Evolutionary conservation across 1,284 basidiomycete species (phyloP).

Genomic region (Taiwanofungus camphoratus): DNA sequence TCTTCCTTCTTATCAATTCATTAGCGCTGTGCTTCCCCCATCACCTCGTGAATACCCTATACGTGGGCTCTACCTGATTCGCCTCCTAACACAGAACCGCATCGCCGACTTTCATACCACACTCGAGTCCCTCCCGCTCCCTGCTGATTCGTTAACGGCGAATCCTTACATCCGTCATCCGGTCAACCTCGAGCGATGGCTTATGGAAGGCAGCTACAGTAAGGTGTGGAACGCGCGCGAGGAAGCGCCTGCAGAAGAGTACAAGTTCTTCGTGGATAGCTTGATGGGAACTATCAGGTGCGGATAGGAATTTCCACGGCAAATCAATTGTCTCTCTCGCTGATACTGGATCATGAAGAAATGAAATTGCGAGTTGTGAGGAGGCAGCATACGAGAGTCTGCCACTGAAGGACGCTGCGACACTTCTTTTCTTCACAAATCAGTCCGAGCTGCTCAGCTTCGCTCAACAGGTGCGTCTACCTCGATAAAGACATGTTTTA

Average conservation of each 20-base stretch:
- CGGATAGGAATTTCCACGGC: neutral
- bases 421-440: conserved; percentile 81
- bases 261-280: conserved; percentile 86
- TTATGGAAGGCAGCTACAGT: conserved; percentile 98
- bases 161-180: conserved; percentile 84
- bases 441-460: conserved; percentile 74
- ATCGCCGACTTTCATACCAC: conserved; percentile 99
- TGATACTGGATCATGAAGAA: conserved; percentile 38
- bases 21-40: conserved; percentile 66
- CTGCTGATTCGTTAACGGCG: conserved; percentile 63
- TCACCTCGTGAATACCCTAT: conserved; percentile 87
- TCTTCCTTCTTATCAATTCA: neutral
- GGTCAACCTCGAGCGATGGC: conserved; percentile 90
- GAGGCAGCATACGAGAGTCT: conserved; percentile 86
- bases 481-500: neutral
- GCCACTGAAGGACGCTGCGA: conserved; percentile 84
- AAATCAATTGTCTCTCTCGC: neutral
- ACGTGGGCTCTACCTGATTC: conserved; percentile 90
- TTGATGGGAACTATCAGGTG: conserved; percentile 91
- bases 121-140: conserved; percentile 88
- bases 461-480: conserved; percentile 58
- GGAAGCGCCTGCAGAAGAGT: conserved; percentile 82
- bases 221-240: conserved; percentile 96
- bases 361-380: conserved; percentile 92
- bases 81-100: conserved; percentile 91